Conservation (phyloP, 768 basidiomycete species). For the Termitomyces sp. region DNA sequence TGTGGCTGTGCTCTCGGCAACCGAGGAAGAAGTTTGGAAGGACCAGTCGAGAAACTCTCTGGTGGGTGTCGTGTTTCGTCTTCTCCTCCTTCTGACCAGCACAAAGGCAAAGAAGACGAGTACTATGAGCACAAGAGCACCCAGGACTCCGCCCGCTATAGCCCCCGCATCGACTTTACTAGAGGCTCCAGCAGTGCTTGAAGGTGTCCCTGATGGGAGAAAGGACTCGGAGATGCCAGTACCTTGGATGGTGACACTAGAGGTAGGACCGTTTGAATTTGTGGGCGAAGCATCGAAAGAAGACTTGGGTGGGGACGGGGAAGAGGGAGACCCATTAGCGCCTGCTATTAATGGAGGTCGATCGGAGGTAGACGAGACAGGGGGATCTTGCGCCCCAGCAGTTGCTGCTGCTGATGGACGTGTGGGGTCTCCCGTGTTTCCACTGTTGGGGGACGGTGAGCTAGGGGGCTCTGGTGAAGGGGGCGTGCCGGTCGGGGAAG, state of each 20-base stretch:
- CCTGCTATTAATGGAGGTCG: no score
- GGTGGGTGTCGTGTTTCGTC: constrained; percentile 48
- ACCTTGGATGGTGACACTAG: background rate
- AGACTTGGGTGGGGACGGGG: background rate
- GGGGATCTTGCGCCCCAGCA: no score
- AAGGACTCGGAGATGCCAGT: background rate
- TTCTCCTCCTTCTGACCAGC: constrained; percentile 39
- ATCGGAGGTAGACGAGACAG: no score
- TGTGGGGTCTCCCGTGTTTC: no score
- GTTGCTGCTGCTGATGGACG: no score
- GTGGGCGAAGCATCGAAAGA: background rate
- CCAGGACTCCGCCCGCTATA: constrained; percentile 54
- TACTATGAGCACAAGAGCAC: constrained; percentile 38
- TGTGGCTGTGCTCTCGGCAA: background rate
- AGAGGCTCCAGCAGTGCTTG: constrained; percentile 9
- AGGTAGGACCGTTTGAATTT: background rate
- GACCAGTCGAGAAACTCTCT: constrained; percentile 46
- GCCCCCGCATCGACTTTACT: constrained; percentile 33
- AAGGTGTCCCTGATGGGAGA: background rate
- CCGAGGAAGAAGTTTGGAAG: constrained; percentile 3
- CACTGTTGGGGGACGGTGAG: no score
- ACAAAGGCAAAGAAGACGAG: constrained; percentile 31
- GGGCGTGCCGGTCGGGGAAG: no score
- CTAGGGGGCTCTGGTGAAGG: no score
- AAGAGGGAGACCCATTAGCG: no score